Evolutionary conservation across 78 protist species (phyloP), one percentile per base, ranked within the genome.

Genomic region (Cyanophora paradoxa): DNA sequence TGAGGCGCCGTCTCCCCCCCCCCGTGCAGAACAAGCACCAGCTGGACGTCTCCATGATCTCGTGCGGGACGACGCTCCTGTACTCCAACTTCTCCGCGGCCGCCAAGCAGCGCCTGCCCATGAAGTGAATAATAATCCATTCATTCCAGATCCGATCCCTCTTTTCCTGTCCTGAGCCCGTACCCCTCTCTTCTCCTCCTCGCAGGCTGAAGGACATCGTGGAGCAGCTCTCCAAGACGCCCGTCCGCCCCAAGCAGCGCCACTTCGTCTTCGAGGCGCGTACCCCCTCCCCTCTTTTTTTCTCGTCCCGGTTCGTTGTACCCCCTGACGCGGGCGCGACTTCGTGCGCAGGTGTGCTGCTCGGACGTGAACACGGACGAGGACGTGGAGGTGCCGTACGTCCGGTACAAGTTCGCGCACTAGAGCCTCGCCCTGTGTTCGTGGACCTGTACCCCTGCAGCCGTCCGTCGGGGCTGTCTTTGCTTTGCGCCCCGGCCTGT

Each of bases 311-410:
- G 7, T 14, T 44, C 7, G 24, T 14, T 44, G 13, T 44, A 44
- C 24, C 24, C 50, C 24, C 50, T 7, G 24, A 17, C 31, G 31
- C 7, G 59, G 59, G 7, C 30, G 59, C 31, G 7, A 22, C 8
- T 54, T 54, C 11, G 5, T 17, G 14, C n/a, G 7, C 30, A 67
- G 42, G 62, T 75, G 19, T 75, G 80, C 80, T 75, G 80, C 73
- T 28, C n/a, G 20, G 73, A 48, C 74, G 73, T 34, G 24, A 44
- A 39, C 41, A 52, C 16, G 42, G 83, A 62, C 42, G 75, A 79
- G 34, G 84, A 79, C 22, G 79, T 72, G 5, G 78, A 72, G n/a
- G 50, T 66, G 14, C 83, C 83, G 22, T 40, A 13, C 30, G 83
- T 78, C 11, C 71, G 77, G 8, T 59, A 36, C 57, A 39, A 41